Percentiles rank a stretch among this genome's conserved stretches.
Evolutionary conservation across 2,329 filamentous ascomycete genomes (phyloP).

Genomic region (Colletotrichum tropicicola): DNA sequence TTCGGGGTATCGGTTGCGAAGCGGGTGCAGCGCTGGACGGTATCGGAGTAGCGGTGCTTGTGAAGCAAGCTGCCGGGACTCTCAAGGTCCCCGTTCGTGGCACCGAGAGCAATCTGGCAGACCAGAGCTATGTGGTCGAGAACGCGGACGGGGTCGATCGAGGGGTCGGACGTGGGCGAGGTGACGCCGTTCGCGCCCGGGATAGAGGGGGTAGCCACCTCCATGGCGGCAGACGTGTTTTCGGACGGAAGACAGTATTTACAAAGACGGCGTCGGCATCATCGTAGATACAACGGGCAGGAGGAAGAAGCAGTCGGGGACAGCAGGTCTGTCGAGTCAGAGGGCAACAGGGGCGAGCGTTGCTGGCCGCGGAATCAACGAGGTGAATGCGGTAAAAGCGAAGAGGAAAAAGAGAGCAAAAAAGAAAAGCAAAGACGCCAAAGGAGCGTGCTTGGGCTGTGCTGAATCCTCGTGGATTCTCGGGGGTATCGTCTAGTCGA

Average conservation of each 20-base stretch:
- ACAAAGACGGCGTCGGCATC: conserved; percentile 27
- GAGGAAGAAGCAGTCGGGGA: not conserved
- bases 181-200: conserved; percentile 57
- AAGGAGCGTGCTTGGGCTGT: conserved; percentile 13
- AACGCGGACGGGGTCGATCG: conserved; percentile 73
- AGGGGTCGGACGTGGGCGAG: conserved; percentile 55
- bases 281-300: conserved; percentile 15
- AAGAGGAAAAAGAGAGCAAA: conserved; percentile 8
- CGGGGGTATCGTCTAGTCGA: conserved; percentile 23
- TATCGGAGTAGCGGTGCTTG: conserved; percentile 76
- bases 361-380: conserved; percentile 10
- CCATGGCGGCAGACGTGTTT: conserved; percentile 52
- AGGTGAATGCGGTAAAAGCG: not conserved
- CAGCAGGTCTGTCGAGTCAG: conserved; percentile 18
- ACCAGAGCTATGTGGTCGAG: conserved; percentile 78
- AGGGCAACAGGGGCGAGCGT: conserved; percentile 17
- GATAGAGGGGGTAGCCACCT: conserved; percentile 58
- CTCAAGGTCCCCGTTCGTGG: conserved; percentile 81
- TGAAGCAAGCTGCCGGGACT: conserved; percentile 85
- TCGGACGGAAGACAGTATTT: conserved; percentile 30
- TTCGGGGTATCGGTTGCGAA: conserved; percentile 91
- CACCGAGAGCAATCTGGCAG: conserved; percentile 78
- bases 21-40: conserved; percentile 84
- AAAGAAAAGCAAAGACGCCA: conserved; percentile 9
- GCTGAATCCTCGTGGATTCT: conserved; percentile 7